Base-by-base conservation (phyloP, 805 yeast species). In the Saccharomycopsis babjevae region DNA sequence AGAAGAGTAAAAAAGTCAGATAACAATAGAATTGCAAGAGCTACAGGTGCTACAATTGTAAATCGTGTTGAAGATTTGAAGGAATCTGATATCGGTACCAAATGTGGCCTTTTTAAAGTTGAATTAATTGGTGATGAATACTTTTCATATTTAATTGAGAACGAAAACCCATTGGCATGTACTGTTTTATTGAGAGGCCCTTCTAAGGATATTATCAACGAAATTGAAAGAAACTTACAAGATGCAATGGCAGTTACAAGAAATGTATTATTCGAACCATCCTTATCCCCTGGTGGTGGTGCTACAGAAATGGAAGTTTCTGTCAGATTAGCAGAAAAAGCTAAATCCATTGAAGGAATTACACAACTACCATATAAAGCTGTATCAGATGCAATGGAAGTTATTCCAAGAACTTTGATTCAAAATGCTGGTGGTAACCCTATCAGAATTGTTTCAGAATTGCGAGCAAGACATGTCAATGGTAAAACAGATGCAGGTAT, bases 341-440 rank as follows among this genome's bases (percentile, higher is more conserved):
- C 98, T 57, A 93, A 91, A 77, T 80, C 84, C 57, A 83, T 94
- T 67, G 97, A 91, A 73, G 99, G 98, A 64, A 87, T 93, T 61
- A 92, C 88, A 62, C 99, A 94, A 76, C 93, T 97, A 96, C 99
- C 99, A 57, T 94, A 94, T 75, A 94, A 89, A 75, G 97, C 98
- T 3, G 98, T 94, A 59, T 96, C 97, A 8, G 98, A 94, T 76
- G 98, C 99, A 0, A 87, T 94, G 78, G 99, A 94, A 76, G 97
- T 94, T 57, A 94, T 94, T 68, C 98, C 99, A 68, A 86, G 99
- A 77, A 94, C 99, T 3, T 82, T 94, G 71, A 85, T 94, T 64
- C 99, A 94, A 77, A 94, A 94, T 75, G 91, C 98, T 67, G 99
- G 99, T 70, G 98, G 96, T 39, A 92, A 91, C 72, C 91, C 99